A percentile compares a stretch with the other conserved stretches of the same genome.
These are phyloP conservation scores for Aureobasidium vineae DNA, from an alignment of 2,329 filamentous ascomycete species.

Conservation along the genomic window DNA sequence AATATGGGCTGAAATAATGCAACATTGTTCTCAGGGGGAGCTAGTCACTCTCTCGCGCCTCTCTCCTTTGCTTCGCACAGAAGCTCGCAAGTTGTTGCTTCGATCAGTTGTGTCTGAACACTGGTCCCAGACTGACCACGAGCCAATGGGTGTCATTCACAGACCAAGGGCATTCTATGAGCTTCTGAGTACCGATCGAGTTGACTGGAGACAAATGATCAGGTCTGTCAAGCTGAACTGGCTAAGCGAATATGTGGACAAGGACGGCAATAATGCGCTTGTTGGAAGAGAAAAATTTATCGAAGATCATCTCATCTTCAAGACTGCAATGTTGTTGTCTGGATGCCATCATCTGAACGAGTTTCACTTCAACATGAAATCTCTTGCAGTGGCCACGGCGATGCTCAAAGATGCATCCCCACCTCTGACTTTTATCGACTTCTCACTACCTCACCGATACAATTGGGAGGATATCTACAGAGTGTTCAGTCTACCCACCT, in stretches of 20 bases:
- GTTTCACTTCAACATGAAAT: neutral
- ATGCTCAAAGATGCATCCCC: neutral
- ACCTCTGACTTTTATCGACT: neutral
- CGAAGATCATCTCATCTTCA: neutral
- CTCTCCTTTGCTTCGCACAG: neutral
- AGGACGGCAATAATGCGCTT: neutral
- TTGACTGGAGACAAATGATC: neutral
- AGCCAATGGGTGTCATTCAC: neutral
- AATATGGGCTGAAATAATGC: neutral
- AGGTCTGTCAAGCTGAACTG: neutral
- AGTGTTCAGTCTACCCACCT: neutral
- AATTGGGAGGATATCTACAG: neutral
- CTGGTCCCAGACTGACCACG: neutral
- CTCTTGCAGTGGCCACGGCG: neutral
- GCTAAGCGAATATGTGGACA: neutral
- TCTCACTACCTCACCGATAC: neutral
- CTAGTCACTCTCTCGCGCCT: neutral
- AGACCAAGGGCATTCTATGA: neutral
- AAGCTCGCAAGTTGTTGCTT: slow-evolving; percentile 4
- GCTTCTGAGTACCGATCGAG: neutral
- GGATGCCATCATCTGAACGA: neutral
- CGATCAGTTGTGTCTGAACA: neutral
- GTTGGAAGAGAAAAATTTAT: neutral
- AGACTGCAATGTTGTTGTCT: neutral
- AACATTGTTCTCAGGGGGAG: neutral